phyloP scores from a whole-genome alignment of 2,329 filamentous ascomycete genomes.

The Colletotrichum truncatum region DNA sequence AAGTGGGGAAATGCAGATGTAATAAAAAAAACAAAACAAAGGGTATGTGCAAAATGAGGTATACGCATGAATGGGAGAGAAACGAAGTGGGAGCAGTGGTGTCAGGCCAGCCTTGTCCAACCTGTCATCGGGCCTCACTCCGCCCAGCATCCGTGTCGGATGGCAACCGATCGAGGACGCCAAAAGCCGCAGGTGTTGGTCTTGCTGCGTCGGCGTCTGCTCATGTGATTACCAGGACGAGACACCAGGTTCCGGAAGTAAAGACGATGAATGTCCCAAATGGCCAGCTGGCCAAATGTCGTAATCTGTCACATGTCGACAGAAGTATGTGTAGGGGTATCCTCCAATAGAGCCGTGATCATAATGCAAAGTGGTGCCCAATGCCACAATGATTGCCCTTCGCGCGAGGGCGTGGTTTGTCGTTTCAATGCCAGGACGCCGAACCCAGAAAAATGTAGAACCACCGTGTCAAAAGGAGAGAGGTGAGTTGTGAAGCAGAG shows the following conservation, averaged over 20 bases:
- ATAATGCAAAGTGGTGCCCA: constrained; percentile 30
- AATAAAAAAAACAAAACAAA: constrained; percentile 6
- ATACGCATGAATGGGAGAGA: constrained; percentile 30
- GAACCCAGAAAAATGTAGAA: constrained; percentile 26
- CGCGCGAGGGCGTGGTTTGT: constrained; percentile 28
- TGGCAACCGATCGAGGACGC: background rate
- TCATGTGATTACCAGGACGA: background rate
- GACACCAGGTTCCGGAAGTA: background rate
- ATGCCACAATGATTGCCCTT: constrained; percentile 27
- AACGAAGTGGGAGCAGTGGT: constrained; percentile 19
- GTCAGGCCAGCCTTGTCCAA: constrained; percentile 31
- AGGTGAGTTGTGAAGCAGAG: constrained; percentile 36
- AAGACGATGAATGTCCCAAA: background rate
- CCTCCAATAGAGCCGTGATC: constrained; percentile 27
- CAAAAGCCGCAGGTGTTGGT: background rate
- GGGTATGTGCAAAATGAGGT: constrained; percentile 30
- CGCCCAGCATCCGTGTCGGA: background rate
- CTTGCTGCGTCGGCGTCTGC: background rate
- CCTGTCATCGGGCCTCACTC: constrained; percentile 3
- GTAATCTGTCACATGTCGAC: constrained; percentile 6
- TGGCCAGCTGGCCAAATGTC: background rate
- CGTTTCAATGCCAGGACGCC: constrained; percentile 28
- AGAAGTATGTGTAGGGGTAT: constrained; percentile 23
- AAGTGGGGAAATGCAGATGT: constrained; percentile 28
- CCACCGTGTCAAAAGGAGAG: constrained; percentile 40